phyloP scores from a whole-genome alignment of 441 rosid species.

The Corymbia calophylla region DNA sequence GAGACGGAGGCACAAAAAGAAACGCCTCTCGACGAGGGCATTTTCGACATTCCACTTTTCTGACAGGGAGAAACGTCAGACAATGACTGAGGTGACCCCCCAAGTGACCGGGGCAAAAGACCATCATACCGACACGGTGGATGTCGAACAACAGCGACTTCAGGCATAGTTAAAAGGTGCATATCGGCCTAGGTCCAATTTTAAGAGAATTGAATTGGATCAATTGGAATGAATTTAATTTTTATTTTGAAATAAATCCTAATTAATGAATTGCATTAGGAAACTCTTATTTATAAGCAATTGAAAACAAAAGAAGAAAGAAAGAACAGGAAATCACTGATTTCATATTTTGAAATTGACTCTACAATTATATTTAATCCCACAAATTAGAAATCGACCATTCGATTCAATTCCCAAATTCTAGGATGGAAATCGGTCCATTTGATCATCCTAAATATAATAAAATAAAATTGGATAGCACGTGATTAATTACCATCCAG shows the following conservation, averaged over 20 bases:
- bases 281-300: too few relatives aligned
- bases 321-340: accelerated
- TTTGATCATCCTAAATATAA: accelerated
- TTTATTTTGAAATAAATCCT: too few relatives aligned
- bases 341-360: too few relatives aligned
- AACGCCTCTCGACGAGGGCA: background rate
- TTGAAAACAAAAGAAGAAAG: too few relatives aligned
- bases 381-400: accelerated
- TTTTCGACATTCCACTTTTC: background rate
- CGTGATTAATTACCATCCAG: background rate
- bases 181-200: background rate
- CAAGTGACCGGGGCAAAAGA: background rate
- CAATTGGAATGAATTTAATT: too few relatives aligned
- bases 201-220: accelerated
- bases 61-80: background rate
- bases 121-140: background rate
- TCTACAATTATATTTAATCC: accelerated
- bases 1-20: too few relatives aligned
- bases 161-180: background rate
- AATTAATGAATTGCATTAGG: accelerated
- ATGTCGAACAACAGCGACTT: background rate
- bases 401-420: background rate
- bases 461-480: background rate
- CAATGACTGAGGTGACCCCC: background rate
- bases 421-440: background rate